These are phyloP conservation scores for Thecaphora thlaspeos DNA, from an alignment of 1,284 basidiomycete species.

Conservation along the genomic window DNA sequence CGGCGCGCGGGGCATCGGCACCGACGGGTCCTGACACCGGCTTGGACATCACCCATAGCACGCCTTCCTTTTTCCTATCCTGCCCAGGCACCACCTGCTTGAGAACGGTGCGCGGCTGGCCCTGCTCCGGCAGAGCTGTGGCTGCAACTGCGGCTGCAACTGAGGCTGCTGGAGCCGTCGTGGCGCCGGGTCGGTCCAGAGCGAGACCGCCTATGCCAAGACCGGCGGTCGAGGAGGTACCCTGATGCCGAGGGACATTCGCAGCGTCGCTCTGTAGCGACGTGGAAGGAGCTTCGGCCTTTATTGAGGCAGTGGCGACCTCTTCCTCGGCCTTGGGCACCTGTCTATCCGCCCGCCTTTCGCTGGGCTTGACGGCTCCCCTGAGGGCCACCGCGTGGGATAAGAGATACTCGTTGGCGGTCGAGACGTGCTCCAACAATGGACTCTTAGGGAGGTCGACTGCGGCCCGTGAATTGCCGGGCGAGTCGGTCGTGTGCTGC, in stretches of 20 bases:
- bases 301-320: neutral
- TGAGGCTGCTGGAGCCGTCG: neutral
- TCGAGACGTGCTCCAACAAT: neutral
- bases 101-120: neutral
- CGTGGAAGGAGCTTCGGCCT: neutral
- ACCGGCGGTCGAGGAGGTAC: neutral
- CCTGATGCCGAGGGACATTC: neutral
- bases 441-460: neutral
- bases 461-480: neutral
- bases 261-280: neutral
- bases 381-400: neutral
- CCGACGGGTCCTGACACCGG: conserved; percentile 27
- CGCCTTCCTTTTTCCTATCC: conserved; percentile 47
- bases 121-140: neutral
- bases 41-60: conserved; percentile 45
- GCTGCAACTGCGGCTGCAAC: neutral
- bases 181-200: neutral
- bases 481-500: neutral
- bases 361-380: neutral
- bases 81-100: conserved; percentile 5
- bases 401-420: neutral
- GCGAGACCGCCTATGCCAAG: neutral
- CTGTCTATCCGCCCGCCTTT: neutral
- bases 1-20: conserved; percentile 36
- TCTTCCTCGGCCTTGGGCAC: too few species aligned